phyloP scores from a whole-genome alignment of 768 basidiomycete species.

The Clitopilus passeckerianus region DNA sequence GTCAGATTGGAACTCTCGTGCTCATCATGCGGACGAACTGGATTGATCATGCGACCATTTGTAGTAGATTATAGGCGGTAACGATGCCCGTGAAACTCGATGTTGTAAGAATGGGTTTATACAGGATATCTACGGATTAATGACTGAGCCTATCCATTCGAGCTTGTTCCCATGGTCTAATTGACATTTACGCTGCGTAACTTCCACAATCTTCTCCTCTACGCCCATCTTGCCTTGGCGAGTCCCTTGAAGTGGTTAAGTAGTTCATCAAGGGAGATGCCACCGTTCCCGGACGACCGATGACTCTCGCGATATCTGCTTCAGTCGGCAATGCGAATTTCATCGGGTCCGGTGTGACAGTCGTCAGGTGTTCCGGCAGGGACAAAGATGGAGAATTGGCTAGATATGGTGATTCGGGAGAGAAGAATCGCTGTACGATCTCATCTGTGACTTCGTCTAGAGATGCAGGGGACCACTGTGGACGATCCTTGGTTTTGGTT shows the following conservation, averaged over 20 bases:
- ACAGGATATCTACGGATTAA: conserved; percentile 16
- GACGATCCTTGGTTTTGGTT: conserved; percentile 40
- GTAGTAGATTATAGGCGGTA: neutral
- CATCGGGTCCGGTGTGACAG: conserved; percentile 23
- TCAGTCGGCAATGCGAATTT: conserved; percentile 73
- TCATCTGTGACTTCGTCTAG: conserved; percentile 56
- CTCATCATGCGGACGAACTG: neutral
- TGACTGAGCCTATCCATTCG: conserved; percentile 44
- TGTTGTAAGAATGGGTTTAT: conserved; percentile 2
- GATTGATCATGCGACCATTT: neutral
- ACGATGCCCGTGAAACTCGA: conserved; percentile 1
- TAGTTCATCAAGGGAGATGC: conserved; percentile 60
- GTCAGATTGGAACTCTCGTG: neutral
- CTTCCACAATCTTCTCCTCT: conserved; percentile 71
- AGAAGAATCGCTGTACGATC: conserved; percentile 67
- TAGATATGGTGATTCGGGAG: conserved; percentile 41
- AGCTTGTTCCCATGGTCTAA: conserved; percentile 44
- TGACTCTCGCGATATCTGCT: conserved; percentile 58
- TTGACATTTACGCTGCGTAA: conserved; percentile 65
- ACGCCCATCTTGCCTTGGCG: conserved; percentile 57
- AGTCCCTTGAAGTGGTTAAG: conserved; percentile 46
- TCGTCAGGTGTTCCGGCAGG: conserved; percentile 27
- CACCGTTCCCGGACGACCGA: conserved; percentile 65
- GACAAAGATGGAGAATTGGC: conserved; percentile 38
- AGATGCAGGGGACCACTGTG: conserved; percentile 68